Base-by-base conservation (phyloP, 257 asterid species). In the Lithospermum erythrorhizon region DNA sequence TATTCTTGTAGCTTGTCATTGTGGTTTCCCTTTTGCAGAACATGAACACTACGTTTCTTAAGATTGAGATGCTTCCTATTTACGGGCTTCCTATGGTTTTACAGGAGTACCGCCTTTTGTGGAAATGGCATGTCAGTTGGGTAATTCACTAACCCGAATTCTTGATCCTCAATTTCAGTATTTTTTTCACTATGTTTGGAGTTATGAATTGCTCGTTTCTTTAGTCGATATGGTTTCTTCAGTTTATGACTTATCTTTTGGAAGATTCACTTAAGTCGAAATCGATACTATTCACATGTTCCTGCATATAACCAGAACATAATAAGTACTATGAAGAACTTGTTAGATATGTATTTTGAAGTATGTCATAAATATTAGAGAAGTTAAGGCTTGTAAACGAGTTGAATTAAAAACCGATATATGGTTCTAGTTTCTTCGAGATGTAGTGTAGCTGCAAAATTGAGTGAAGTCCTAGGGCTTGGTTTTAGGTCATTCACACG, bases 201-300 rank as follows among this genome's bases (percentile, higher is more conserved):
- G 49, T 41, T 41, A 11, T 11, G 49, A 41, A 41, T 3, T 11
- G 49, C 18, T 13, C 18, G 18, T 41, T 41, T 41, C 18, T 41
- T 2, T 41, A 11, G 1, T 41, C 17, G 17, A 41, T 41, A 35
- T 41, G 49, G 18, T 13, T 11, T 41, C 47, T 35, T 35, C 15
- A 35, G 5, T 41, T 13, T 41, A 41, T 41, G 17, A 37, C 1
- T 41, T 41, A 18, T 14, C 13, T 35, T 5, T 27, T 27, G 32
- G 32, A 27, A 27, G 32, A 3, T 6, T 27, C 32, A 7, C 6
- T 27, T 27, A 27, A 27, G 32, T 87, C 95, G 21, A 87, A 87
- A 52, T 83, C 95, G 1, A 90, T 87, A 48, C 73, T 81, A 78
- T 85, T 90, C 74, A 85, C 95, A 66, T 82, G 64, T 21, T 83